Evolutionary conservation across 805 yeast species (phyloP).

Genomic region (Suhomyces pyralidae): DNA sequence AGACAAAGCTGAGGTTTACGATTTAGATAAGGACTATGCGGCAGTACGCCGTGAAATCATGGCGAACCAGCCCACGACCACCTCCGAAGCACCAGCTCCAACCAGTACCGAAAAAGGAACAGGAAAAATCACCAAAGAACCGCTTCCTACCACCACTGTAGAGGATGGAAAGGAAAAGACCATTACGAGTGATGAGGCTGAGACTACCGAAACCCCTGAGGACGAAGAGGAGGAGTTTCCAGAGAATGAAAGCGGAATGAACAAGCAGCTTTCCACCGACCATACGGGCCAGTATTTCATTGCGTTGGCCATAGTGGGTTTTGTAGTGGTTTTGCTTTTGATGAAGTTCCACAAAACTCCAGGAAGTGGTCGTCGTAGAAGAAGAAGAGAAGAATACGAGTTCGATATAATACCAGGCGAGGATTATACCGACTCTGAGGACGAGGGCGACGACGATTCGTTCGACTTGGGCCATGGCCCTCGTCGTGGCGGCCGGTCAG

Average conservation of each 20-base stretch:
- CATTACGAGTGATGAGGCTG: background rate
- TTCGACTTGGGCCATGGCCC: constrained; percentile 29
- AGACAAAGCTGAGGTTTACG: constrained; percentile 55
- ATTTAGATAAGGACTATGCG: constrained; percentile 48
- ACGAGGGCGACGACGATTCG: constrained; percentile 29
- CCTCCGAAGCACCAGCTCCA: background rate
- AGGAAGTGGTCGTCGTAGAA: constrained; percentile 42
- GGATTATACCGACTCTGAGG: constrained; percentile 44
- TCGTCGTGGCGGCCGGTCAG: background rate
- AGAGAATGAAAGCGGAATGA: constrained; percentile 35
- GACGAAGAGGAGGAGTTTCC: constrained; percentile 6
- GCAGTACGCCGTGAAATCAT: constrained; percentile 26
- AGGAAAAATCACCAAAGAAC: background rate
- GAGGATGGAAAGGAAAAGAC: background rate
- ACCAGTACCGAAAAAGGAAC: background rate
- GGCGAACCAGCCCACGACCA: constrained; percentile 8
- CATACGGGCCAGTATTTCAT: constrained; percentile 63
- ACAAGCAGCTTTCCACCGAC: constrained; percentile 32
- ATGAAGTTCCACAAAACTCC: constrained; percentile 44
- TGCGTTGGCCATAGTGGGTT: constrained; percentile 58
- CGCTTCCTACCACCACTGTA: background rate
- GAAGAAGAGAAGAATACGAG: constrained; percentile 70
- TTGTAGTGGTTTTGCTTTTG: constrained; percentile 44
- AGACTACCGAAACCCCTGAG: constrained; percentile 2
- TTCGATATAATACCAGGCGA: constrained; percentile 76